Evolutionary conservation across 2,329 filamentous ascomycete species (phyloP).

Genomic region (Claviceps humidiphila): DNA sequence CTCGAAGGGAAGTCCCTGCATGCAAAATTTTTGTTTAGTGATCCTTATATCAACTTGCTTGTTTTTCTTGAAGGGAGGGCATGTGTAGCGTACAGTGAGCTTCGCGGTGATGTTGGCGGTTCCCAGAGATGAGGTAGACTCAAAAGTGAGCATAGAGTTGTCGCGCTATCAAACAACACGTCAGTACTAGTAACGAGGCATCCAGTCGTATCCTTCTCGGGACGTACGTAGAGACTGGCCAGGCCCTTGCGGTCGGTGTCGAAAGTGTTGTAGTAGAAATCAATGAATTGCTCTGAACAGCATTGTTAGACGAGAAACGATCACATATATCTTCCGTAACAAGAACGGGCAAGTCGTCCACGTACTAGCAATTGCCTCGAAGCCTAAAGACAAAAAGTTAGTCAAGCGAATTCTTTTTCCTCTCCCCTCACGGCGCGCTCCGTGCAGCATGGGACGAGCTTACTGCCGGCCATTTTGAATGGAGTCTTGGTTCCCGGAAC

Average conservation of each 20-base stretch:
- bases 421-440: slow-evolving; percentile 6
- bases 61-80: no score
- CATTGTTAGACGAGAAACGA: background rate
- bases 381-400: slow-evolving; percentile 20
- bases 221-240: slow-evolving; percentile 64
- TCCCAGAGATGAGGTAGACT: slow-evolving; percentile 56
- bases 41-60: background rate
- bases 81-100: slow-evolving; percentile 49
- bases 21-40: background rate
- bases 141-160: slow-evolving; percentile 87
- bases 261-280: slow-evolving; percentile 85
- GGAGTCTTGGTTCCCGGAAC: slow-evolving; percentile 2
- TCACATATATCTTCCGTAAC: background rate
- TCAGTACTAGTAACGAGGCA: slow-evolving; percentile 2
- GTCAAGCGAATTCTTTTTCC: slow-evolving; percentile 5
- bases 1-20: slow-evolving; percentile 63
- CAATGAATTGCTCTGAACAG: slow-evolving; percentile 67
- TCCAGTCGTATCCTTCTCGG: background rate
- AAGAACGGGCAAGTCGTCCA: slow-evolving; percentile 5
- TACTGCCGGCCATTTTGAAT: slow-evolving; percentile 22
- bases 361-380: slow-evolving; percentile 35
- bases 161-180: slow-evolving; percentile 44
- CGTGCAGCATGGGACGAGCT: slow-evolving; percentile 7
- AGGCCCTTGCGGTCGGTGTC: slow-evolving; percentile 57
- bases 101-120: slow-evolving; percentile 59